A percentile compares a stretch with the other conserved stretches of the same genome.
These are phyloP conservation scores for Aurinia saxatilis DNA, from an alignment of 345 rosid genomes.

Conservation along the genomic window DNA sequence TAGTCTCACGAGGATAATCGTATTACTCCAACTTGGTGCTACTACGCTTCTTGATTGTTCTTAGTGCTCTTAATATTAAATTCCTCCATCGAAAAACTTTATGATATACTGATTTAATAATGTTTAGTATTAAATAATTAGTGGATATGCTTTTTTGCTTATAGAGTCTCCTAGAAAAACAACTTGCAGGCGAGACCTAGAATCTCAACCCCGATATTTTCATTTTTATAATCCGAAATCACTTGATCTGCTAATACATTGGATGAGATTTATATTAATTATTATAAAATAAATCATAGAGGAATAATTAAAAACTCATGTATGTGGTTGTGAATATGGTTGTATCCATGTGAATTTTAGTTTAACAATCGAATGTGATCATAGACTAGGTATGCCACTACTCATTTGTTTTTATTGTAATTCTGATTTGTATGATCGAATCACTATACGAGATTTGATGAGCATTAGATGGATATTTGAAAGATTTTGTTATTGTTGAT, in stretches of 20 bases:
- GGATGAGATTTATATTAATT: background rate
- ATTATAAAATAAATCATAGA: background rate
- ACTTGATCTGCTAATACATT: background rate
- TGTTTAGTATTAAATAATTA: slow-evolving; percentile 2
- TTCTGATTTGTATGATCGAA: no score
- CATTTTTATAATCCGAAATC: background rate
- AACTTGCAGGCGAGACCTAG: slow-evolving; percentile 28
- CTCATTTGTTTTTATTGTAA: no score
- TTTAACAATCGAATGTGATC: no score
- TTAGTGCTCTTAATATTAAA: slow-evolving; percentile 28
- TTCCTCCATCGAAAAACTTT: slow-evolving; percentile 8
- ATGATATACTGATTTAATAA: background rate
- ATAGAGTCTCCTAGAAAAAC: slow-evolving; percentile 26
- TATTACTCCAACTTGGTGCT: slow-evolving; percentile 22
- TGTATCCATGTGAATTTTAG: no score
- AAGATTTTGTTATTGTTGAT: no score
- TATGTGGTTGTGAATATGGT: no score
- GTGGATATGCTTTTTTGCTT: slow-evolving; percentile 28
- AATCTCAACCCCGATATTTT: slow-evolving; percentile 19
- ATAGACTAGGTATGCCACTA: no score
- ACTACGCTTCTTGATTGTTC: slow-evolving; percentile 31
- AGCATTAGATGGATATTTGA: no score
- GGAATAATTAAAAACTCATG: background rate
- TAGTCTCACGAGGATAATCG: slow-evolving; percentile 26
- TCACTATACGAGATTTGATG: no score